These are phyloP conservation scores for Allantophomopsis cytisporea DNA, from an alignment of 2,329 filamentous ascomycete species.

Conservation along the genomic window DNA sequence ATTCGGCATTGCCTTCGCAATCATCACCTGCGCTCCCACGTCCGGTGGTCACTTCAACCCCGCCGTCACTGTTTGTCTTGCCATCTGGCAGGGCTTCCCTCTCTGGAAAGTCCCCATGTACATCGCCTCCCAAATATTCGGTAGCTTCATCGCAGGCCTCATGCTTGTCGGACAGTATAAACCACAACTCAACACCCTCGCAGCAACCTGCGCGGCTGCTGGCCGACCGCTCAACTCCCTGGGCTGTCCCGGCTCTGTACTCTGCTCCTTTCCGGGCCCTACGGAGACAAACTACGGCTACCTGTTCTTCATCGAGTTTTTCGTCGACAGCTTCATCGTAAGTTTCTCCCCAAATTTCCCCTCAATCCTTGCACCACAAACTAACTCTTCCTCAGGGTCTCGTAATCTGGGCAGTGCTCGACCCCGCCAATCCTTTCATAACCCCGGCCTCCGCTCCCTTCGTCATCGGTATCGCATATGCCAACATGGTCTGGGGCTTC, in stretches of 20 bases:
- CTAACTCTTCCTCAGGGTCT: conserved; percentile 21
- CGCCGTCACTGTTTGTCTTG: conserved; percentile 29
- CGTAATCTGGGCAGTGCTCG: conserved; percentile 41
- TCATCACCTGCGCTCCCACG: conserved; percentile 38
- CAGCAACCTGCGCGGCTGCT: conserved; percentile 13
- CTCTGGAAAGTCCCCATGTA: conserved; percentile 43
- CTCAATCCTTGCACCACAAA: background rate
- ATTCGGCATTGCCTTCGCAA: conserved; percentile 42
- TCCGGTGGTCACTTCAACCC: conserved; percentile 43
- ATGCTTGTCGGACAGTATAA: conserved; percentile 42
- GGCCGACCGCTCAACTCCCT: conserved; percentile 26
- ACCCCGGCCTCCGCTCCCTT: conserved; percentile 30
- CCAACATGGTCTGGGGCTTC: conserved; percentile 34
- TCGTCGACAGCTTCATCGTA: conserved; percentile 40
- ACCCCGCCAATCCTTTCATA: conserved; percentile 44
- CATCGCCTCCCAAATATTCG: conserved; percentile 40
- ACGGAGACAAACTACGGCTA: conserved; percentile 39
- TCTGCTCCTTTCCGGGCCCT: conserved; percentile 36
- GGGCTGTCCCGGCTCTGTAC: conserved; percentile 36
- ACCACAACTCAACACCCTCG: conserved; percentile 29
- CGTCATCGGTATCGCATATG: conserved; percentile 41
- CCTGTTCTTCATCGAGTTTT: conserved; percentile 44
- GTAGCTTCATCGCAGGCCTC: conserved; percentile 39
- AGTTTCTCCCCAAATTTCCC: conserved; percentile 6
- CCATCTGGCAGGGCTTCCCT: conserved; percentile 42